phyloP scores from a whole-genome alignment of 176 grass and related monocot species.

The Lolium rigidum region DNA sequence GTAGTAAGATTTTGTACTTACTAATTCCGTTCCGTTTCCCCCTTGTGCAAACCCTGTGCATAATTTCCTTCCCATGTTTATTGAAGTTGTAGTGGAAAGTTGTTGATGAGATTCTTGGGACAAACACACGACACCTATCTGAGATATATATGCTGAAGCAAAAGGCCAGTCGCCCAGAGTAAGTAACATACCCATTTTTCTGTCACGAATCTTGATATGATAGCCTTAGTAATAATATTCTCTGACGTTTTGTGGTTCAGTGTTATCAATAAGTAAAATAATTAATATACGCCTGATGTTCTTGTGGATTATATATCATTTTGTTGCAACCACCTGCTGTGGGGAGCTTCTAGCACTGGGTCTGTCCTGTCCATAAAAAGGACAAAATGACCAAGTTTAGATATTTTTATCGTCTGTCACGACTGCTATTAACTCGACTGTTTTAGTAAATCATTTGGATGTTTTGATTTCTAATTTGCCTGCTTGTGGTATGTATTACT shows the following conservation, averaged over 20 bases:
- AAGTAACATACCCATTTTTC: constrained; percentile 43
- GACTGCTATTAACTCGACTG: neutral
- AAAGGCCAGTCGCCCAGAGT: constrained; percentile 61
- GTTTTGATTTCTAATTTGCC: neutral
- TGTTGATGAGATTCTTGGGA: constrained; percentile 90
- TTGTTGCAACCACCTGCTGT: neutral
- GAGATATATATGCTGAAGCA: constrained; percentile 91
- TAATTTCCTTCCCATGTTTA: constrained; percentile 69
- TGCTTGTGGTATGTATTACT: neutral
- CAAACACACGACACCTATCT: constrained; percentile 85
- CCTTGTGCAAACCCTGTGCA: constrained; percentile 27
- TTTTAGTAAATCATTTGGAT: constrained; percentile 1
- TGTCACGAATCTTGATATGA: neutral
- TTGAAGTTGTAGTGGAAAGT: constrained; percentile 99
- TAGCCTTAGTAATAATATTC: neutral
- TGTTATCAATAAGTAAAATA: neutral
- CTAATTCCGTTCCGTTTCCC: constrained; percentile 29
- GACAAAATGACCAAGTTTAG: neutral
- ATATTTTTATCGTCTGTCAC: neutral
- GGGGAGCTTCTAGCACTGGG: too few relatives aligned
- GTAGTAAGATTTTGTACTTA: constrained; percentile 58
- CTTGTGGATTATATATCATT: neutral
- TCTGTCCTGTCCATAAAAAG: neutral
- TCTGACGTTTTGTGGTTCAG: neutral
- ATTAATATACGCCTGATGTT: neutral